Evolutionary conservation across 352 stramenopile genomes (phyloP).

Genomic region (Phytophthora sp.): DNA sequence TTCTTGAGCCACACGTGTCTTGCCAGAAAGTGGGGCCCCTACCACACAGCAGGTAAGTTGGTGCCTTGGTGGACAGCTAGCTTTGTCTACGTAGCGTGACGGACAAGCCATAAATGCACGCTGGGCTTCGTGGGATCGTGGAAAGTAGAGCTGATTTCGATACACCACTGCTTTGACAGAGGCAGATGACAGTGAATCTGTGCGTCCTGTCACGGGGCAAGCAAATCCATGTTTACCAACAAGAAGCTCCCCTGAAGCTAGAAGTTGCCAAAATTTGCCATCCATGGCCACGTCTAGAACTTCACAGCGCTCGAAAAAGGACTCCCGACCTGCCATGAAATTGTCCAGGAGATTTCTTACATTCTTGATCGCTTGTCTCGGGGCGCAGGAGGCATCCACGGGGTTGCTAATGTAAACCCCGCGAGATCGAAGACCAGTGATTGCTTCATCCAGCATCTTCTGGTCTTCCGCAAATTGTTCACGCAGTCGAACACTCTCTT

Average conservation of each 20-base stretch:
- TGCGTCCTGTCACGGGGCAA: conserved; percentile 45
- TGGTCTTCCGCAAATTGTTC: conserved; percentile 54
- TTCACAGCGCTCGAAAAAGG: conserved; percentile 56
- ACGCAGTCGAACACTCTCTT: conserved; percentile 47
- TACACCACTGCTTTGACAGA: conserved; percentile 36
- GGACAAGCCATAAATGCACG: conserved; percentile 29
- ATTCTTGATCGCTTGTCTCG: conserved; percentile 46
- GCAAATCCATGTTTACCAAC: conserved; percentile 59
- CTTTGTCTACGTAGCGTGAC: conserved; percentile 21
- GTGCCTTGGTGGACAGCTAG: conserved; percentile 29
- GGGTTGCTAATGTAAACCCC: conserved; percentile 37
- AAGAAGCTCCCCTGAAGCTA: conserved; percentile 48
- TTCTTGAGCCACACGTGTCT: conserved; percentile 38
- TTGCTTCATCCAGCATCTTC: conserved; percentile 36
- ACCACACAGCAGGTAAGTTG: conserved; percentile 45
- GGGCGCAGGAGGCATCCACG: conserved; percentile 30
- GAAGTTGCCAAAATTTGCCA: conserved; percentile 9
- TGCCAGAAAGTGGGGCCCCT: conserved; percentile 41
- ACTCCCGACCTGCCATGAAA: conserved; percentile 42
- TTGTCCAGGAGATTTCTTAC: conserved; percentile 29
- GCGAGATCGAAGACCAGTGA: conserved; percentile 44
- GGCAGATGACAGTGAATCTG: neutral
- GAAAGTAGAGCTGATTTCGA: conserved; percentile 71
- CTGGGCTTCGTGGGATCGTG: conserved; percentile 22
- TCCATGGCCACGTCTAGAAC: conserved; percentile 23